Conservation (phyloP, 2,329 filamentous ascomycete species). For the Aspergillus ochraceoroseus region DNA sequence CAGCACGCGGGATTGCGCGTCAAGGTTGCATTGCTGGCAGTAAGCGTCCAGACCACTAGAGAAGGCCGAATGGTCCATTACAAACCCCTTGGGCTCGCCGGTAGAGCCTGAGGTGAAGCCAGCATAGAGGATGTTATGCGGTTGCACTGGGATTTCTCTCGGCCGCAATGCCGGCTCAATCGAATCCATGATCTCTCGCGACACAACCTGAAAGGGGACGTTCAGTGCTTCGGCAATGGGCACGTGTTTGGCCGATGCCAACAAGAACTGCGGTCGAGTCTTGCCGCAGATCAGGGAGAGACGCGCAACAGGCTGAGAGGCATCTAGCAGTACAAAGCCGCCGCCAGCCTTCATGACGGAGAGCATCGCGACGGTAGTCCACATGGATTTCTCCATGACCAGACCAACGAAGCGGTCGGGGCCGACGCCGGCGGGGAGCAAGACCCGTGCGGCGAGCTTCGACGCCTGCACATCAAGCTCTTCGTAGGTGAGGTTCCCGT, state of each 20-base stretch:
- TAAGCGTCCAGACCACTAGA: not conserved
- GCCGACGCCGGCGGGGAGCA: constrained; percentile 1
- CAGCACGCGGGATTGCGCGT: constrained; percentile 38
- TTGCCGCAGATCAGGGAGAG: constrained; percentile 1
- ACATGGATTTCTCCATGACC: constrained; percentile 15
- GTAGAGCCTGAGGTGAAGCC: constrained; percentile 21
- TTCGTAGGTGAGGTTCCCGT: constrained; percentile 3
- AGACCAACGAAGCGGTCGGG: constrained; percentile 10
- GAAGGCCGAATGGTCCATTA: constrained; percentile 5
- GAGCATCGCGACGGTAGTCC: constrained; percentile 10
- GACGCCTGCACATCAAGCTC: constrained; percentile 1
- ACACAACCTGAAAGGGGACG: not conserved
- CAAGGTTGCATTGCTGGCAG: not conserved
- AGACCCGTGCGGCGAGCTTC: not conserved
- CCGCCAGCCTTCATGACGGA: constrained; percentile 14
- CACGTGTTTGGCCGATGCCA: not conserved
- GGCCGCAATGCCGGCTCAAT: not conserved
- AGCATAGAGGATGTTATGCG: constrained; percentile 1
- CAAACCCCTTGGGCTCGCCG: constrained; percentile 9
- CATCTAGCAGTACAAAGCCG: constrained; percentile 4
- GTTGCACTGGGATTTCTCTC: not conserved
- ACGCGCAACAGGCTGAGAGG: not conserved
- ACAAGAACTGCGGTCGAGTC: not conserved
- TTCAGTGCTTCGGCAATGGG: not conserved
- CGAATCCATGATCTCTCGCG: not conserved